phyloP scores from a whole-genome alignment of 192 early-diverging fungal genomes.

The Endogone sp. region DNA sequence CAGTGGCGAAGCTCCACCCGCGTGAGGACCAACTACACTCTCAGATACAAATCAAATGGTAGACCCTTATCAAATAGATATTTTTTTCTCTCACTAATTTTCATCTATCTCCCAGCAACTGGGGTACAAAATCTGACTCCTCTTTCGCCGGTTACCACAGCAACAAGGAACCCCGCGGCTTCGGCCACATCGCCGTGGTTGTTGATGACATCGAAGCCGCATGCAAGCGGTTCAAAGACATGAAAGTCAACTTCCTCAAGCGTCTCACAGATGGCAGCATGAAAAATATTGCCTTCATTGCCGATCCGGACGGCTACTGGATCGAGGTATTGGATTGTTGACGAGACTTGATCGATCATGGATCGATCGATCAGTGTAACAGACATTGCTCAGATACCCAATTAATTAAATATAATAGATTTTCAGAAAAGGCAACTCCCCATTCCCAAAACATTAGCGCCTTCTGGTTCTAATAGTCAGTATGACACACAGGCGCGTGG shows the following conservation, averaged over 20 bases:
- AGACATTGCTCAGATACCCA: too few species aligned
- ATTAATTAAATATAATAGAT: too few species aligned
- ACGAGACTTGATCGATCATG: too few species aligned
- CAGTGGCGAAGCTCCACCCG: conserved; percentile 47
- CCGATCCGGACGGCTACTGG: conserved; percentile 86
- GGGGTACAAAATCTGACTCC: conserved; percentile 69
- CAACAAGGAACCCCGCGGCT: conserved; percentile 71
- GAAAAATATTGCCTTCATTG: conserved; percentile 82
- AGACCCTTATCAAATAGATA: too few species aligned
- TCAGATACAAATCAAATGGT: too few species aligned
- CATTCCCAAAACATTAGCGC: too few species aligned
- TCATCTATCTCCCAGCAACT: conserved; percentile 49
- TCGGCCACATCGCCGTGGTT: conserved; percentile 77
- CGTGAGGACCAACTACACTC: too few species aligned
- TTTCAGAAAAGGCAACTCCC: too few species aligned
- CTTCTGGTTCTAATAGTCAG: too few species aligned
- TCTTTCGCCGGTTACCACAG: conserved; percentile 64
- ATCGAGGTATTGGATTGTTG: too few species aligned
- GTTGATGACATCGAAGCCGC: conserved; percentile 79
- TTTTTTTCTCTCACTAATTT: not conserved
- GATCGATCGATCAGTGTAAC: too few species aligned
- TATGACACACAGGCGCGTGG: too few species aligned
- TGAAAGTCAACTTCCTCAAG: conserved; percentile 76
- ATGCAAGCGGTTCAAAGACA: conserved; percentile 66
- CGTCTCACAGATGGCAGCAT: conserved; percentile 67